phyloP scores from a whole-genome alignment of 257 asterid genomes.

The Solanum lignicaule region DNA sequence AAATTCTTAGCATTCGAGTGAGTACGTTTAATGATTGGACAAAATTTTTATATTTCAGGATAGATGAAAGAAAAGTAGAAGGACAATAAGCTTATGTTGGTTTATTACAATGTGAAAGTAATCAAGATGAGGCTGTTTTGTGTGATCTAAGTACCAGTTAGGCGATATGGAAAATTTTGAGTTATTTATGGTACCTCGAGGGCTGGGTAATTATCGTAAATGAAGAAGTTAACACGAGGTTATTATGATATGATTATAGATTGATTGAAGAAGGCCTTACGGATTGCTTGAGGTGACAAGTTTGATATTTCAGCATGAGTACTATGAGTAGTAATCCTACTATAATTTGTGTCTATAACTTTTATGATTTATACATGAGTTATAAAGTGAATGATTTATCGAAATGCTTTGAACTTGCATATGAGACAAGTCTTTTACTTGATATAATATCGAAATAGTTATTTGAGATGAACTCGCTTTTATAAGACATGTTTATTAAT shows the following conservation, averaged over 20 bases:
- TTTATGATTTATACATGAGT: no score
- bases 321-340: no score
- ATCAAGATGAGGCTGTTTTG: neutral
- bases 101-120: no score
- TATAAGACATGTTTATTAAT: no score
- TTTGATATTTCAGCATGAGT: no score
- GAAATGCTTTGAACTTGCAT: no score
- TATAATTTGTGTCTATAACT: neutral
- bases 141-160: neutral
- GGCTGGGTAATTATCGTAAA: neutral
- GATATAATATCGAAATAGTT: no score
- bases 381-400: no score
- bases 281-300: neutral
- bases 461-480: no score
- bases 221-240: neutral
- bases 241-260: neutral
- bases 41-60: neutral
- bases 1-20: neutral
- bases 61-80: neutral
- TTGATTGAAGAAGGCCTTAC: neutral
- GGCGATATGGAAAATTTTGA: neutral
- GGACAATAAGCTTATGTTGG: neutral
- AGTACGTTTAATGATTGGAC: neutral
- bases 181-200: neutral
- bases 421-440: no score